Evolutionary conservation across 1,284 basidiomycete genomes (phyloP), one percentile per base, ranked within the genome.

Genomic region (Bjerkandera adusta): DNA sequence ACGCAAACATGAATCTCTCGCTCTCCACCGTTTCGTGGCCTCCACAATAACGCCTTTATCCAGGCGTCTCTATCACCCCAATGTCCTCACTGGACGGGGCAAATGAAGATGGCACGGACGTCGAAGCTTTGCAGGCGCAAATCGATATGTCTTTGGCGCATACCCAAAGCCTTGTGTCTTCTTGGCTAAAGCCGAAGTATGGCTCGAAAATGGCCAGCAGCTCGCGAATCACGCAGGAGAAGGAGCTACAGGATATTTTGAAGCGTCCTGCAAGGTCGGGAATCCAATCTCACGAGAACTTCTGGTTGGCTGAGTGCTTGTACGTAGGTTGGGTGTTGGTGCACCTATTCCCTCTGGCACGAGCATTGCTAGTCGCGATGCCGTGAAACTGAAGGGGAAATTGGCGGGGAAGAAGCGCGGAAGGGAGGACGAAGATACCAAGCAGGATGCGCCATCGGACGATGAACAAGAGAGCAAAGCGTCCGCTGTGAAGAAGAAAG

Each of bases 61-160:
- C 6, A 44, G 20, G 10, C 42, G 4, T 13, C 27, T 41, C 34
- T 48, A 15, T 10, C 5, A 15, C 26, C 42, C 21, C 30, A 11
- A 36, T 26, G 5, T 5, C 26, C 20, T n/a, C 10, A 5, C n/a
- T 6, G 15, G 12, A 21, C 25, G n/a, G n/a, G n/a, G n/a, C n/a
- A n/a, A n/a, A 59, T 25, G 62, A 67, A 46, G 76, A 81, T 49
- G 73, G 75, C 36, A 69, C 86, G 45, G 81, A 86, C 59, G 55
- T 71, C 33, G 82, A 86, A 56, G 68, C 75, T 29, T 69, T 89
- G 27, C 86, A 89, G 60, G 85, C 85, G 22, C 81, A 85, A 63
- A 79, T 89, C 48, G 83, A 89, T 64, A 69, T 86, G 58, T 80
- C 86, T n/a, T 77, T 89, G 77, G 80, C 86, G 3, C 79, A 83